Conservation (phyloP, 2,329 filamentous ascomycete species). For the Dothidotthia symphoricarpi region DNA sequence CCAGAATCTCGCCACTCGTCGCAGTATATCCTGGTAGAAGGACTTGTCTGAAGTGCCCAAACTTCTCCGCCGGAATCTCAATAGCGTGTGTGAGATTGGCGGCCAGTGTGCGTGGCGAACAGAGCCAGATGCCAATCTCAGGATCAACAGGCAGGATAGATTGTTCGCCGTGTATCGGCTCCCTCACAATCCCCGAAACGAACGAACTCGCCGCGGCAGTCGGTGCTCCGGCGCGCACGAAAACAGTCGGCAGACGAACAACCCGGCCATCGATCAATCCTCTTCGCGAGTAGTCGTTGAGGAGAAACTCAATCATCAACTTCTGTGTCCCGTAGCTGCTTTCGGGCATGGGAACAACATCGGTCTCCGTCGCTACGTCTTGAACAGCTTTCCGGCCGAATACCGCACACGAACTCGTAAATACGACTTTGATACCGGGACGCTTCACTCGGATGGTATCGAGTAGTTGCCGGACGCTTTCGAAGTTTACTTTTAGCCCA, state of each 20-base stretch:
- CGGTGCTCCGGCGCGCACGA: conserved; percentile 60
- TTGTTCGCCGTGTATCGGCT: conserved; percentile 58
- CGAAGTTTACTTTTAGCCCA: conserved; percentile 60
- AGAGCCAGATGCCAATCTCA: conserved; percentile 58
- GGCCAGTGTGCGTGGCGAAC: conserved; percentile 55
- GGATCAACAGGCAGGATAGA: conserved; percentile 52
- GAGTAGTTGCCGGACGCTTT: conserved; percentile 57
- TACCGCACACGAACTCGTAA: conserved; percentile 62
- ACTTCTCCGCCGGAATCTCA: conserved; percentile 50
- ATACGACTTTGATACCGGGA: conserved; percentile 59
- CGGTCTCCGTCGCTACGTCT: conserved; percentile 36
- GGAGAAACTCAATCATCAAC: conserved; percentile 59
- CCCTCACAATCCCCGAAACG: conserved; percentile 63
- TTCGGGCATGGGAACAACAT: conserved; percentile 59
- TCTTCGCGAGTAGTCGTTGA: conserved; percentile 63
- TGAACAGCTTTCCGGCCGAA: conserved; percentile 58
- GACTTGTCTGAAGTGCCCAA: conserved; percentile 54
- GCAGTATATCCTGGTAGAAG: conserved; percentile 56
- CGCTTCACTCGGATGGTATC: conserved; percentile 52
- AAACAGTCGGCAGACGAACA: conserved; percentile 61
- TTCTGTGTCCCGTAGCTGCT: conserved; percentile 64
- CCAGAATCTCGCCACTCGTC: conserved; percentile 57
- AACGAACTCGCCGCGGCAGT: conserved; percentile 64
- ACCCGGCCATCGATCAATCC: conserved; percentile 59
- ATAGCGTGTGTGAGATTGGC: conserved; percentile 56